Evolutionary conservation across 2,329 filamentous ascomycete species (phyloP).

Genomic region (Monosporascus cannonballus): DNA sequence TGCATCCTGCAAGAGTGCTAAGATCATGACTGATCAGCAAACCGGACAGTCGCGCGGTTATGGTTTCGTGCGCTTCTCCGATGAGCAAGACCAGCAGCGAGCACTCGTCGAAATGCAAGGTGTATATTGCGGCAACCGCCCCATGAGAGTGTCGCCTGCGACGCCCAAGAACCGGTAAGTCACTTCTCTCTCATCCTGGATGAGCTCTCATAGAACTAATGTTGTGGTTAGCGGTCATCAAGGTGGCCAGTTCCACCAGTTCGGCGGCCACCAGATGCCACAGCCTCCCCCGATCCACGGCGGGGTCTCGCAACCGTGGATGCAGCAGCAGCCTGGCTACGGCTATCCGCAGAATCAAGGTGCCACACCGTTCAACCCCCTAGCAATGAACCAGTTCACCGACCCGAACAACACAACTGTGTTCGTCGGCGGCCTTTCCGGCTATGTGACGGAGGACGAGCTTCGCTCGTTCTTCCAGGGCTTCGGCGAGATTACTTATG

Average conservation of each 20-base stretch:
- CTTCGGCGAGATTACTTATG: constrained; percentile 98
- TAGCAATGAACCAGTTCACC: constrained; percentile 95
- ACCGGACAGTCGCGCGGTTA: constrained; percentile 97
- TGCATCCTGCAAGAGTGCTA: constrained; percentile 96
- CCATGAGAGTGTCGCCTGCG: constrained; percentile 96
- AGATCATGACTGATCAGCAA: constrained; percentile 99
- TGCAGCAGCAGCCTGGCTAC: constrained; percentile 34
- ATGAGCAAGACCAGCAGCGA: constrained; percentile 92
- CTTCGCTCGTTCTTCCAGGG: constrained; percentile 99
- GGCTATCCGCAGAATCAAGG: constrained; percentile 28
- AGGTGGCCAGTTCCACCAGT: constrained; percentile 31
- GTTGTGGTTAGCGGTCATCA: constrained; percentile 29
- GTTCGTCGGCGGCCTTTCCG: constrained; percentile 93
- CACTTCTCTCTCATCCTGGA: background rate
- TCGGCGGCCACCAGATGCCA: constrained; percentile 32
- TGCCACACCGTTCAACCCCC: constrained; percentile 35
- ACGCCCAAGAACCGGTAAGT: constrained; percentile 83
- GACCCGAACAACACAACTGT: constrained; percentile 99
- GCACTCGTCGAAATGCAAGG: constrained; percentile 98
- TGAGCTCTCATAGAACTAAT: constrained; percentile 3
- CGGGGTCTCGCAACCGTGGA: constrained; percentile 30
- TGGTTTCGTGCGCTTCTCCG: constrained; percentile 94
- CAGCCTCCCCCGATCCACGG: constrained; percentile 31
- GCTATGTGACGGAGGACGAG: constrained; percentile 98
- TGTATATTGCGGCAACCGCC: constrained; percentile 96